These are phyloP conservation scores for Termitomyces sp. DNA, from an alignment of 1,284 basidiomycete species.

Conservation along the genomic window DNA sequence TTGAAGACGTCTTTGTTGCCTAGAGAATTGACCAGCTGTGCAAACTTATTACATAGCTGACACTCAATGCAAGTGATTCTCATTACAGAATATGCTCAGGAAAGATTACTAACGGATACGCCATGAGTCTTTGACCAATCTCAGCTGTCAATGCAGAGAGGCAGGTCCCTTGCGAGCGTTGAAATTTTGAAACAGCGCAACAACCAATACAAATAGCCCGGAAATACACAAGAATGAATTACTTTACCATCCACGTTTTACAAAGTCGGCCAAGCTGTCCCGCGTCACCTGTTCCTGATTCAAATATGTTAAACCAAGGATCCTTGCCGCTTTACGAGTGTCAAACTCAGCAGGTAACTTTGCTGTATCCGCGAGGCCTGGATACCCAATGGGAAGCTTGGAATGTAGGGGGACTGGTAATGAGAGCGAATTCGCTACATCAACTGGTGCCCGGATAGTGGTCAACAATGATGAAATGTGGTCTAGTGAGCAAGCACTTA, in stretches of 20 bases:
- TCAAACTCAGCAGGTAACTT: not conserved
- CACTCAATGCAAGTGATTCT: not conserved
- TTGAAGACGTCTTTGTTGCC: no score
- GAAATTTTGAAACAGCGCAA: not conserved
- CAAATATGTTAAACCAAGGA: not conserved
- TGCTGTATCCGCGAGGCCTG: not conserved
- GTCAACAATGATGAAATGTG: not conserved
- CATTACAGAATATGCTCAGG: not conserved
- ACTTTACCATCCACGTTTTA: not conserved
- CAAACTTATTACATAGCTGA: no score
- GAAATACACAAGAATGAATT: no score
- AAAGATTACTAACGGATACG: not conserved
- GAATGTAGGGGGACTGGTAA: not conserved
- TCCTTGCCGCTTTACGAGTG: not conserved
- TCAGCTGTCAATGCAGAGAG: not conserved
- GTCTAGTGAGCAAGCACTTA: not conserved
- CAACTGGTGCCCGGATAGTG: not conserved
- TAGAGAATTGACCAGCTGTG: no score
- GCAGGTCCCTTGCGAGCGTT: not conserved
- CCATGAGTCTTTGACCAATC: not conserved
- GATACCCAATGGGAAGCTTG: not conserved
- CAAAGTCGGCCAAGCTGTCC: not conserved
- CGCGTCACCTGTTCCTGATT: not conserved
- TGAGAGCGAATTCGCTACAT: conserved; percentile 2
- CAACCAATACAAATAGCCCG: no score